Evolutionary conservation across 2,329 filamentous ascomycete species (phyloP).

Genomic region (Fusarium sterilihyphosum): DNA sequence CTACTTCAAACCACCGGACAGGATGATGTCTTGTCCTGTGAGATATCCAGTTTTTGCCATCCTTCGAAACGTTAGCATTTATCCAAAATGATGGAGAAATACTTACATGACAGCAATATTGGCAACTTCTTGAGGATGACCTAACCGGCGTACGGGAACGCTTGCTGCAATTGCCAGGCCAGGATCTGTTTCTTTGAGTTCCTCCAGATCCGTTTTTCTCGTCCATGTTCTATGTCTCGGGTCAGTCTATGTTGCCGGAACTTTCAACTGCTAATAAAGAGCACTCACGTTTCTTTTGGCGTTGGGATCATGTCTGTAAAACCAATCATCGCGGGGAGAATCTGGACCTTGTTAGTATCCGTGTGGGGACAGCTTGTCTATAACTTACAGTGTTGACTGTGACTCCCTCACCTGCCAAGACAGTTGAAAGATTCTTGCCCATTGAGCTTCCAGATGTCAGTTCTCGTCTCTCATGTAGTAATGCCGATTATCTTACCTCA

Average conservation of each 20-base stretch:
- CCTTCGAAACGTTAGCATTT: neutral
- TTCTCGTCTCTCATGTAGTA: neutral
- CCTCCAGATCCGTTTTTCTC: conserved; percentile 45
- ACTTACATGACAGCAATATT: conserved; percentile 48
- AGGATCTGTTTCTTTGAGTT: conserved; percentile 44
- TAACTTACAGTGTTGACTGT: conserved; percentile 48
- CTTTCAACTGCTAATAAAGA: rapidly evolving
- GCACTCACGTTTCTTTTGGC: conserved; percentile 43
- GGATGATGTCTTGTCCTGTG: conserved; percentile 19
- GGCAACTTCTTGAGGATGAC: conserved; percentile 48
- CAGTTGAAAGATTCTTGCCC: conserved; percentile 47
- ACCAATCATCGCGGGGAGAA: conserved; percentile 50
- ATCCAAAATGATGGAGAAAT: too few relatives aligned
- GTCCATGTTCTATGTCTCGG: conserved; percentile 41
- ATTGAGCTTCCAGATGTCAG: conserved; percentile 43
- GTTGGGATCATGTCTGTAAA: conserved; percentile 50
- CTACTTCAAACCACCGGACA: conserved; percentile 25
- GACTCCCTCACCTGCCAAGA: conserved; percentile 47
- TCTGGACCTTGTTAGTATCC: neutral
- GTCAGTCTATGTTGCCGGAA: too few relatives aligned
- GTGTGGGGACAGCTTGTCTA: rapidly evolving
- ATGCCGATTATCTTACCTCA: conserved; percentile 22
- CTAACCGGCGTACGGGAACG: conserved; percentile 48
- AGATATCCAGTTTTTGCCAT: conserved; percentile 34
- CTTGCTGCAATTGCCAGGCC: conserved; percentile 49